A percentile compares a stretch with the other conserved stretches of the same genome.
Evolutionary conservation across 1,284 basidiomycete species (phyloP).

Genomic region (Cerrena zonata): DNA sequence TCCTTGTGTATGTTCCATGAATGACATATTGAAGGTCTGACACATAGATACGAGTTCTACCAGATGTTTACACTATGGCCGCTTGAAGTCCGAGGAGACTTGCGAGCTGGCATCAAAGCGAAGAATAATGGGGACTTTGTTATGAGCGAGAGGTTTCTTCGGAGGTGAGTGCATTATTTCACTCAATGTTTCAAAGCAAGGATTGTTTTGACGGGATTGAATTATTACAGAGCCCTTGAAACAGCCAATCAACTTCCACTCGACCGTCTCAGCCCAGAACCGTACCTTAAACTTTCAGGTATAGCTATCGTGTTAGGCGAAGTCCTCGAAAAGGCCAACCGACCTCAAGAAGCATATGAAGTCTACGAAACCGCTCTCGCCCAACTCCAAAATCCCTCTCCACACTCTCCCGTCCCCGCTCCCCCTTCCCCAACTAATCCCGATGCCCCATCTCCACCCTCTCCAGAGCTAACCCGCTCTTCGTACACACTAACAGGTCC

Average conservation of each 20-base stretch:
- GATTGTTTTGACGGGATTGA: no score
- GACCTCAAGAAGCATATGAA: slow-evolving; percentile 46
- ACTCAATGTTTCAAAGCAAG: no score
- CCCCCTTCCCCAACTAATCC: neutral
- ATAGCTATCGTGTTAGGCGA: slow-evolving; percentile 62
- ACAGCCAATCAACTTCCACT: slow-evolving; percentile 47
- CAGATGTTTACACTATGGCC: slow-evolving; percentile 62
- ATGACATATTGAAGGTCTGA: neutral
- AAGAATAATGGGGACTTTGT: slow-evolving; percentile 55
- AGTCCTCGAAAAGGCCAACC: slow-evolving; percentile 47
- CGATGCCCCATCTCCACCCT: neutral
- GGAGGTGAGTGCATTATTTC: slow-evolving; percentile 40
- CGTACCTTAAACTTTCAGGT: slow-evolving; percentile 65
- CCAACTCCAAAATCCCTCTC: slow-evolving; percentile 16
- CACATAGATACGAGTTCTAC: slow-evolving; percentile 65
- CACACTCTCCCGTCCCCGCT: neutral
- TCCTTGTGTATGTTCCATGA: neutral
- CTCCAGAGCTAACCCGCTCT: neutral
- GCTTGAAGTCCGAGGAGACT: slow-evolving; percentile 51
- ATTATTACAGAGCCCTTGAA: slow-evolving; percentile 58
- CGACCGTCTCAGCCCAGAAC: slow-evolving; percentile 42
- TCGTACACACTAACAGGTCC: slow-evolving; percentile 27
- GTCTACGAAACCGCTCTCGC: slow-evolving; percentile 42
- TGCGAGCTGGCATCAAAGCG: slow-evolving; percentile 60
- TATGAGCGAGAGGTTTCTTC: slow-evolving; percentile 49